Base-by-base conservation (phyloP, 768 basidiomycete genomes). In the Hygrocybe coccinea region DNA sequence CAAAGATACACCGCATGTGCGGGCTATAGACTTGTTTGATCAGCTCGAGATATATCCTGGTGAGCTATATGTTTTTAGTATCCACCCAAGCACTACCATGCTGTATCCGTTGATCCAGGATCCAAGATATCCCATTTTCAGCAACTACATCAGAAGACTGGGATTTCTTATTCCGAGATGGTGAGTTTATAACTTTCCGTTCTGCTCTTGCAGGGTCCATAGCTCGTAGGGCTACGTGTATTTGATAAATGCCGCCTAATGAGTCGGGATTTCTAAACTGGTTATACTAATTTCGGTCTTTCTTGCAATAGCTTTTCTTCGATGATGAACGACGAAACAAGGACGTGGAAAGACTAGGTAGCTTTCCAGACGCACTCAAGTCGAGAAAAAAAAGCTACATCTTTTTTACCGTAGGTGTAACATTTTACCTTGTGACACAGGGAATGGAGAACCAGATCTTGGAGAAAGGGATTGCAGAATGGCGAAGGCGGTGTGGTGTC, bases 41-140 rank as follows among this genome's bases (percentile, higher is more conserved):
- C 79, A 89, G 56, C 59, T 81, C 44, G 86, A 90, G 63, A 87
- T 91, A 67, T 90, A 86, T 64, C 86, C 86, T 22, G 84, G 83
- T 81, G 58, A 19, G 66, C 8, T 29, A 4, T 4, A 63, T 39
- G 5, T 3, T 39, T 22, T 29, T 36, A 2, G 29, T 25, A 19
- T 47, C 7, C 15, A 22, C 22, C 7, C 21, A 21, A 34, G 45
- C 1, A 21, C 17, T 36, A 15, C 34, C 48, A 29, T n/a, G n/a
- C 6, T 33, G 12, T n/a, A n/a, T 41, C 15, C 33, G n/a, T n/a
- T n/a, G n/a, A n/a, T n/a, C n/a, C 62, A 84, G 86, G 87, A 14
- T 90, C 90, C 21, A 94, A 95, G 71, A 71, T 91, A 15, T 77
- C 79, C 3, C 91, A 94, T 64, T 95, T 95, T 74, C 83, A 80